A percentile compares a stretch with the other conserved stretches of the same genome.
phyloP scores from a whole-genome alignment of 169 alveolate species.

The Cryptosporidium felis region DNA sequence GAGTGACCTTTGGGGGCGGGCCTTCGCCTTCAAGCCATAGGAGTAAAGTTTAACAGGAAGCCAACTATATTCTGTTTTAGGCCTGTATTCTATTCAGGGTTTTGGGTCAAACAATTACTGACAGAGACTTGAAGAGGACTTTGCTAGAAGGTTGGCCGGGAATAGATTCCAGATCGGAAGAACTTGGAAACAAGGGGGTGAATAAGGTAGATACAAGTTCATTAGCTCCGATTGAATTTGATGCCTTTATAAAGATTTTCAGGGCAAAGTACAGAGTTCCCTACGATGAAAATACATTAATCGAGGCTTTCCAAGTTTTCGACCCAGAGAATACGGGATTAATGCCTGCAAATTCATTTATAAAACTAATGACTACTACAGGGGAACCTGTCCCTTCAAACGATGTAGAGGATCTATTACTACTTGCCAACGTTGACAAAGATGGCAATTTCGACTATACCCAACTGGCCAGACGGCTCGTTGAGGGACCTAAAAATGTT shows the following conservation, averaged over 20 bases:
- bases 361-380: constrained; percentile 54
- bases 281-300: constrained; percentile 33
- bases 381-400: constrained; percentile 60
- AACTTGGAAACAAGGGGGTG: background rate
- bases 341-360: constrained; percentile 35
- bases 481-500: constrained; percentile 66
- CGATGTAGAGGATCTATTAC: constrained; percentile 56
- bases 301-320: constrained; percentile 63
- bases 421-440: constrained; percentile 54
- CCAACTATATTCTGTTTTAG: background rate
- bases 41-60: no score
- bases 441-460: constrained; percentile 60
- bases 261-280: constrained; percentile 60
- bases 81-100: constrained; percentile 65
- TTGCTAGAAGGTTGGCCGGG: constrained; percentile 63
- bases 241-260: constrained; percentile 49
- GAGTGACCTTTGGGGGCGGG: no score
- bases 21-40: no score
- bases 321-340: constrained; percentile 63
- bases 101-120: constrained; percentile 58
- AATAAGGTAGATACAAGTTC: constrained; percentile 30
- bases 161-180: background rate
- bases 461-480: constrained; percentile 56
- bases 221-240: constrained; percentile 57
- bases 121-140: constrained; percentile 17